Evolutionary conservation across 2,329 filamentous ascomycete genomes (phyloP).

Genomic region (Thielaviopsis populi): DNA sequence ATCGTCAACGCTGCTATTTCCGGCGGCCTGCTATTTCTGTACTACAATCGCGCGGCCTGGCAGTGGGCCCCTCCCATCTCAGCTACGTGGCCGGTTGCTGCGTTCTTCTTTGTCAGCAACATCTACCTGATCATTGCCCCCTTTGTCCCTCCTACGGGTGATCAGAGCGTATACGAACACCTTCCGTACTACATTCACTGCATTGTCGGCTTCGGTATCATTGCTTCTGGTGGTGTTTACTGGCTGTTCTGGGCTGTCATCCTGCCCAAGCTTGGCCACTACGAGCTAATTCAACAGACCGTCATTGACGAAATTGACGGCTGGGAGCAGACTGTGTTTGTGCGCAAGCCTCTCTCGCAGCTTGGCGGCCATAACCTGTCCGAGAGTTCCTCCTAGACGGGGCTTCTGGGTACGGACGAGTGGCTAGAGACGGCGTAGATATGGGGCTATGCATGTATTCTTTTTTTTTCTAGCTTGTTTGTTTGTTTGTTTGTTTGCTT

Average conservation of each 20-base stretch:
- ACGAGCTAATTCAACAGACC: conserved; percentile 41
- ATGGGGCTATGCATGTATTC: neutral
- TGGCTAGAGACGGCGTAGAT: neutral
- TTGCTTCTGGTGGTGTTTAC: conserved; percentile 38
- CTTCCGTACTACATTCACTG: conserved; percentile 45
- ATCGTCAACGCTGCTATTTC: conserved; percentile 42
- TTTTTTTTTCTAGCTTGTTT: neutral
- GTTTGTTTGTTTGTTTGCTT: neutral
- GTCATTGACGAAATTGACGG: conserved; percentile 43
- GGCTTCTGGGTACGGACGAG: neutral
- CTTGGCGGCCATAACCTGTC: neutral
- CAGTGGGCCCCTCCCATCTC: conserved; percentile 41
- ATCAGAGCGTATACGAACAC: conserved; percentile 37
- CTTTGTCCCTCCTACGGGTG: conserved; percentile 37
- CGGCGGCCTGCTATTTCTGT: conserved; percentile 38
- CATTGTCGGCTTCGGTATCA: conserved; percentile 40
- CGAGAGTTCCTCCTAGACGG: conserved; percentile 8
- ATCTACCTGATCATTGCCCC: conserved; percentile 46
- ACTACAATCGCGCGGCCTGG: conserved; percentile 32
- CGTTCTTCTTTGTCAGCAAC: conserved; percentile 47
- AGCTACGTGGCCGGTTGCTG: conserved; percentile 37
- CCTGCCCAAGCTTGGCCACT: conserved; percentile 36
- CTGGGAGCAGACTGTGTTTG: conserved; percentile 45
- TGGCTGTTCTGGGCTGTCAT: conserved; percentile 41
- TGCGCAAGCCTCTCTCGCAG: conserved; percentile 26